These are phyloP conservation scores for Telopea speciosissima DNA, from an alignment of 177 flowering plant genomes.

Conservation along the genomic window DNA sequence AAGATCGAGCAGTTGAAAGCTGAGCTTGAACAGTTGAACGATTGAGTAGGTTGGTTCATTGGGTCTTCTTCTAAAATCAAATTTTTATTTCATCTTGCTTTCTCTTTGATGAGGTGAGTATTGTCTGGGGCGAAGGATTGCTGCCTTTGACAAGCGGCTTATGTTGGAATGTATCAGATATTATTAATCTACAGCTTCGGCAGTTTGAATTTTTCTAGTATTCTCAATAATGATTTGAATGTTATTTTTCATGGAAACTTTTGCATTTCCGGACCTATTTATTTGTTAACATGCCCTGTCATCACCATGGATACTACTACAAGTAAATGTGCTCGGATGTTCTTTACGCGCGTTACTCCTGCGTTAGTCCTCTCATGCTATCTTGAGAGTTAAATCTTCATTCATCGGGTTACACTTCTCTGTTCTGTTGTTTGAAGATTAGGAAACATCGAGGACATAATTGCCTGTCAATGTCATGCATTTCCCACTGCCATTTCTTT, in stretches of 20 bases:
- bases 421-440: neutral
- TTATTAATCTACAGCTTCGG: neutral
- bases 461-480: neutral
- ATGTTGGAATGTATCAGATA: neutral
- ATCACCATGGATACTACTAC: neutral
- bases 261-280: neutral
- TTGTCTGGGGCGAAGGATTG: neutral
- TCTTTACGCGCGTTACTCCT: neutral
- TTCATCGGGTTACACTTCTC: too few relatives aligned
- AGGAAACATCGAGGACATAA: neutral
- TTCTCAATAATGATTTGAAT: neutral
- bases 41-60: conserved; percentile 36
- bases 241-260: neutral
- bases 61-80: neutral
- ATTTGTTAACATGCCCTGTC: neutral
- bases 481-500: neutral
- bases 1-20: conserved; percentile 97
- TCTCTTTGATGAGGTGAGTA: neutral
- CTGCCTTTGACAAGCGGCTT: neutral
- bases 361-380: too few relatives aligned
- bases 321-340: neutral
- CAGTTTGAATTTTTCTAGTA: neutral
- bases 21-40: conserved; percentile 74
- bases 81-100: neutral
- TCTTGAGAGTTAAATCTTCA: neutral